Percentiles rank a stretch among this genome's conserved stretches.
Evolutionary conservation across 495 filamentous ascomycete species (phyloP).

Genomic region (Parmelia sp.): DNA sequence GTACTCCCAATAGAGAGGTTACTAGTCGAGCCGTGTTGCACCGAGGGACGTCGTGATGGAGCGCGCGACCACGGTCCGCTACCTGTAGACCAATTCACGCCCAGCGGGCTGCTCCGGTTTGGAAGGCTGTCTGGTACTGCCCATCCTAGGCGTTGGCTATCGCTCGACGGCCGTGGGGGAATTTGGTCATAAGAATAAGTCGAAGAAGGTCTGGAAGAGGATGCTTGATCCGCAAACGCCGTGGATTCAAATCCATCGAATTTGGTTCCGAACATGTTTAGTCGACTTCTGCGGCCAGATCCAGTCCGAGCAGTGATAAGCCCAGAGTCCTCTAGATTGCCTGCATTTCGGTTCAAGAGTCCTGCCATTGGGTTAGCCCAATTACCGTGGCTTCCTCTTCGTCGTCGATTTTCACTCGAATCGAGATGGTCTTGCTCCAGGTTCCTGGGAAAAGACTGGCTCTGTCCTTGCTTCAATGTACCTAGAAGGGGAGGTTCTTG

Average conservation of each 20-base stretch:
- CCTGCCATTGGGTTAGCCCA: conserved; percentile 51
- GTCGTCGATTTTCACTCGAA: conserved; percentile 57
- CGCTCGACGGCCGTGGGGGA: conserved; percentile 72
- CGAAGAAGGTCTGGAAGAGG: conserved; percentile 70
- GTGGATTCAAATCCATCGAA: conserved; percentile 53
- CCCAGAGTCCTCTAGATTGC: conserved; percentile 33
- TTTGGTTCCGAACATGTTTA: conserved; percentile 57
- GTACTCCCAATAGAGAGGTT: conserved; percentile 46
- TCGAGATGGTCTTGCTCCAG: conserved; percentile 56
- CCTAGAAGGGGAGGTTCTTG: conserved; percentile 65
- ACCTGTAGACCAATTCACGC: conserved; percentile 51
- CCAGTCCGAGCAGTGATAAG: conserved; percentile 41
- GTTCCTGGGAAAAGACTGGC: conserved; percentile 74
- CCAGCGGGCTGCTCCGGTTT: conserved; percentile 50
- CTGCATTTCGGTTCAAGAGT: conserved; percentile 46
- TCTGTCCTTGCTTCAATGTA: conserved; percentile 66
- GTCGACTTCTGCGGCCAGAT: conserved; percentile 41
- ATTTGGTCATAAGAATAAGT: conserved; percentile 68
- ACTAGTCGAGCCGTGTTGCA: conserved; percentile 50
- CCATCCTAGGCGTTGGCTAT: conserved; percentile 63
- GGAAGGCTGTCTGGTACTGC: conserved; percentile 44
- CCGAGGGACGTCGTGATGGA: conserved; percentile 50
- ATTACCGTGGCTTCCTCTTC: conserved; percentile 60
- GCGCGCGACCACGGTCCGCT: conserved; percentile 49
- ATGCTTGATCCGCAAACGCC: conserved; percentile 51